Base-by-base conservation (phyloP, 2,329 filamentous ascomycete genomes). In the Scedosporium dehoogii region DNA sequence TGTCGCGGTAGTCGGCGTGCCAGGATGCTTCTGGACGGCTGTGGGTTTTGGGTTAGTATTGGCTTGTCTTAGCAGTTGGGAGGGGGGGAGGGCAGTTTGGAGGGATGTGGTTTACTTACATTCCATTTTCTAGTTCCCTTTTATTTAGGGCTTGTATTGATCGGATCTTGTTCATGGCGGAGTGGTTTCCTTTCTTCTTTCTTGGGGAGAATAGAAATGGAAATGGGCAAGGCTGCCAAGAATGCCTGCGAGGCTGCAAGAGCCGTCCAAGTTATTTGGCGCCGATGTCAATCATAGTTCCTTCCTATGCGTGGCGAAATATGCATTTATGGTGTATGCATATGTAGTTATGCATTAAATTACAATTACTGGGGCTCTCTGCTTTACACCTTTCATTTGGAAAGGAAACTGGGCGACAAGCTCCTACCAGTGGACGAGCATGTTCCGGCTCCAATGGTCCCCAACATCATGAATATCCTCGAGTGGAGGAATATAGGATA, bases 1-100 rank as follows among this genome's bases (percentile, higher is more conserved):
- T 97, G 78, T 96, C 94, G 76, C 91, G 90, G 77, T 97, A 99
- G 79, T 99, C 96, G 73, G 89, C 88, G 73, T 97, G 93, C 93
- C 93, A 97, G 63, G 93, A 97, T 66, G 89, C 93, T 75, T 92
- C 87, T 51, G 92, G 88, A 2, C 88, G 82, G 68, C 91, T 92
- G n/a, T 25, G 58, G 46, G n/a, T 33, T 41, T 58, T 27, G n/a
- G 41, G 65, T 74, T 66, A 72, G 73, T 63, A 59, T 51, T 66
- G 44, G 59, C 21, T 53, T 42, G 29, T 59, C 38, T 63, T 51
- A 53, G 56, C 23, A 14, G 60, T 23, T 16, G 51, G 12, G 12
- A 16, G 16, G 6, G 33, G 58, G 6, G 33, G 58, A 51, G 61
- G 63, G 44, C 16, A 48, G 27, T 23, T 38, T 29, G 10, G 44